A percentile compares a stretch with the other conserved stretches of the same genome.
These are phyloP conservation scores for Aphanoascus verrucosus DNA, from an alignment of 2,329 filamentous ascomycete genomes.

Conservation along the genomic window DNA sequence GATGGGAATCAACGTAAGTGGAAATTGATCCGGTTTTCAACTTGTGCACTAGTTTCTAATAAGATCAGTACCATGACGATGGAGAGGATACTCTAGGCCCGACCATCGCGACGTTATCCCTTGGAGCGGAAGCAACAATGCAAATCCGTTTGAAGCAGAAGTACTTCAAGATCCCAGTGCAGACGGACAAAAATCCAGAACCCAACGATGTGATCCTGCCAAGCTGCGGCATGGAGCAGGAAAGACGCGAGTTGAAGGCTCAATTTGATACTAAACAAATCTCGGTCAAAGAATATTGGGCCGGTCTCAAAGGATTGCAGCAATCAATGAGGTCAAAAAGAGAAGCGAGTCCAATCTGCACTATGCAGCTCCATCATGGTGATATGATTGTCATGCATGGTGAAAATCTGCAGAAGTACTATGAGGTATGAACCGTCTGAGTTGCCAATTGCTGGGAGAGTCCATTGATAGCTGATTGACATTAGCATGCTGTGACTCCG, in stretches of 20 bases:
- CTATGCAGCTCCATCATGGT: conserved; percentile 43
- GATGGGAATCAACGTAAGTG: conserved; percentile 42
- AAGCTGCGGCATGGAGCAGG: conserved; percentile 22
- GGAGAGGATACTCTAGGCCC: conserved; percentile 47
- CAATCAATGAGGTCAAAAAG: conserved; percentile 20
- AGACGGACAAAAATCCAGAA: conserved; percentile 10
- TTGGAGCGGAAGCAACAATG: conserved; percentile 46
- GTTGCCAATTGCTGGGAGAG: not conserved
- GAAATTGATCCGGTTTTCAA: not conserved
- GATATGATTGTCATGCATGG: conserved; percentile 51
- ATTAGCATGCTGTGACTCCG: conserved; percentile 37
- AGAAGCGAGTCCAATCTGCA: conserved; percentile 28
- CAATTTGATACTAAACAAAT: conserved; percentile 18
- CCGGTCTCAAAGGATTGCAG: conserved; percentile 19
- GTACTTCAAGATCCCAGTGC: conserved; percentile 26
- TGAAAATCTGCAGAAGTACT: conserved; percentile 43
- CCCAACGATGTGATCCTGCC: conserved; percentile 24
- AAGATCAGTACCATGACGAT: conserved; percentile 46
- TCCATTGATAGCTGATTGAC: not conserved
- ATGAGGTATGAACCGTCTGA: conserved; percentile 32
- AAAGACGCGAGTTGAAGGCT: conserved; percentile 21
- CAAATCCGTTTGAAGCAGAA: conserved; percentile 44
- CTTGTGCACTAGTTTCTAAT: not conserved
- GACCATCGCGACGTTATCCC: conserved; percentile 45
- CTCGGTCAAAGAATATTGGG: conserved; percentile 18